Conservation (phyloP, 176 grass and related monocot genomes). For the sorghum (Sorghum bicolor) region DNA sequence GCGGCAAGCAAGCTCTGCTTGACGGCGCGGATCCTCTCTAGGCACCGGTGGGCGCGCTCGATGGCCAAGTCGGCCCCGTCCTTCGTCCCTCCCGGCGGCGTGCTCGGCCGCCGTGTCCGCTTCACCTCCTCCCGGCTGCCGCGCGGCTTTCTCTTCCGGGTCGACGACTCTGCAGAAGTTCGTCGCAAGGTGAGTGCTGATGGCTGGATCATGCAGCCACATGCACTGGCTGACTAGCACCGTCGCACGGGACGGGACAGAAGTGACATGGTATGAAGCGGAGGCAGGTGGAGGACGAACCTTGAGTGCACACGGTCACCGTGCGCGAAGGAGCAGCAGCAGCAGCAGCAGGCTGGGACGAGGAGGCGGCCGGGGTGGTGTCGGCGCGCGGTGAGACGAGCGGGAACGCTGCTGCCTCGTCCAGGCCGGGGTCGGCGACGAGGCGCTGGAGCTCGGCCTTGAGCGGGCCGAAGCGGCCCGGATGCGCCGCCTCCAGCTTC, state of each 20-base stretch:
- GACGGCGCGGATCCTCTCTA: conserved; percentile 59
- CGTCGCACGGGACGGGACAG: not conserved
- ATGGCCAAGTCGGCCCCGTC: conserved; percentile 55
- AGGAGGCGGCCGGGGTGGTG: not conserved
- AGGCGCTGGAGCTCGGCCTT: conserved; percentile 75
- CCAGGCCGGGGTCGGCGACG: conserved; percentile 47
- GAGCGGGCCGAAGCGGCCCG: conserved; percentile 62
- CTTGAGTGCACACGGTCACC: not conserved
- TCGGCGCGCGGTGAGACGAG: not conserved
- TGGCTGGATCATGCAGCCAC: not conserved
- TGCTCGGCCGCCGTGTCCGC: not conserved
- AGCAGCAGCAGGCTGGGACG: not conserved
- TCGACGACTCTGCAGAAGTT: conserved; percentile 50
- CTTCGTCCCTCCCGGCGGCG: not conserved
- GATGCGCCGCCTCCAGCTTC: conserved; percentile 69
- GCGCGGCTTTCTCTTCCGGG: conserved; percentile 56
- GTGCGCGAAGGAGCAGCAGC: not conserved
- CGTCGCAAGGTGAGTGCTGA: not conserved
- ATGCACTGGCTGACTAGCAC: too few species aligned
- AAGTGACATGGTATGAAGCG: not conserved
- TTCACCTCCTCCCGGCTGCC: conserved; percentile 8
- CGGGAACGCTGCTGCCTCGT: conserved; percentile 13
- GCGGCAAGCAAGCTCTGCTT: conserved; percentile 49
- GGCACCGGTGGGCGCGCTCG: conserved; percentile 62
- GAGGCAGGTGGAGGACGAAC: not conserved